A percentile compares a stretch with the other conserved stretches of the same genome.
Evolutionary conservation across 2,329 filamentous ascomycete genomes (phyloP).

Genomic region (Incumbomyces delicatus): DNA sequence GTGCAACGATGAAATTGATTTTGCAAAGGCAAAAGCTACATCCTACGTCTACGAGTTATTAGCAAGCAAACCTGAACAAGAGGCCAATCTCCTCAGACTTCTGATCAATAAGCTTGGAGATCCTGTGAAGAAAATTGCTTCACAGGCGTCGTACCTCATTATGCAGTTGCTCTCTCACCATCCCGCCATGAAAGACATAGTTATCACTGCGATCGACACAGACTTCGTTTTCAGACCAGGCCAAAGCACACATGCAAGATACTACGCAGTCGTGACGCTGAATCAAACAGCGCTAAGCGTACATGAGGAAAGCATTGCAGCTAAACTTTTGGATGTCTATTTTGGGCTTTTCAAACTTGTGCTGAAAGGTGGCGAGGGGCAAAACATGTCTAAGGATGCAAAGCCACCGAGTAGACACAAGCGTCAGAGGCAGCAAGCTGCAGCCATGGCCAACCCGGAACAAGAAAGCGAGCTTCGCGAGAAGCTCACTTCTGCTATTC

Average conservation of each 20-base stretch:
- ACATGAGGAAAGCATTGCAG: constrained; percentile 72
- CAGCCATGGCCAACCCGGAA: constrained; percentile 24
- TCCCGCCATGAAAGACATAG: constrained; percentile 84
- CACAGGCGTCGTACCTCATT: constrained; percentile 84
- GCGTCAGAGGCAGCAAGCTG: constrained; percentile 11
- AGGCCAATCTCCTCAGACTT: constrained; percentile 81
- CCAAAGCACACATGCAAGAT: constrained; percentile 80
- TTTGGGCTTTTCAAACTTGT: constrained; percentile 79
- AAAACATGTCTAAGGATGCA: constrained; percentile 24
- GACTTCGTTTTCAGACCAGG: constrained; percentile 80
- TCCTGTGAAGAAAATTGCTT: constrained; percentile 89
- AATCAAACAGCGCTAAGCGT: constrained; percentile 90
- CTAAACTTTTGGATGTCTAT: constrained; percentile 77
- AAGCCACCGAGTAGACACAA: constrained; percentile 20
- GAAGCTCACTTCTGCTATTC: constrained; percentile 81
- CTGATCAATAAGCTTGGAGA: constrained; percentile 96
- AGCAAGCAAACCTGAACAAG: constrained; percentile 94
- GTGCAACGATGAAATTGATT: constrained; percentile 93
- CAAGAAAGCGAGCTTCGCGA: constrained; percentile 65
- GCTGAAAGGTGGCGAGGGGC: constrained; percentile 52
- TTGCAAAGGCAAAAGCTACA: constrained; percentile 75
- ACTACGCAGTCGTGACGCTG: constrained; percentile 91
- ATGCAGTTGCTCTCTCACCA: constrained; percentile 82
- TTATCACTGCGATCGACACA: constrained; percentile 75
- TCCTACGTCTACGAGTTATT: constrained; percentile 87